Conservation (phyloP, 1,139 yeast genomes). For the Taphrina deformans region DNA sequence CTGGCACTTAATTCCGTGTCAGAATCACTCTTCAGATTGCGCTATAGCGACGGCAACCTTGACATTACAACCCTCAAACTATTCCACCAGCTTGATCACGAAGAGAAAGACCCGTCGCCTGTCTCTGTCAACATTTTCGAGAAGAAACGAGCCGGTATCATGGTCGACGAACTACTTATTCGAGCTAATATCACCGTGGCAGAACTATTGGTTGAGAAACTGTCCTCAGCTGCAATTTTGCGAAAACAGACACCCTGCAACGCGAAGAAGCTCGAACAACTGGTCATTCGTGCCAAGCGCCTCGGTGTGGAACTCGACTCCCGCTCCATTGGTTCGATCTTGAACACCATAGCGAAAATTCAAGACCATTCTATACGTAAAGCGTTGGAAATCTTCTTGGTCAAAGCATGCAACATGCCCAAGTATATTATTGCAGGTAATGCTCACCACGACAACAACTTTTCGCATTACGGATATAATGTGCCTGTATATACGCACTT, state of each 20-base stretch:
- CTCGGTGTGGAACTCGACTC: conserved; percentile 67
- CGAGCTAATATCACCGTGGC: conserved; percentile 87
- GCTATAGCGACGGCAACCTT: conserved; percentile 26
- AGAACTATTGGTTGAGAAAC: conserved; percentile 67
- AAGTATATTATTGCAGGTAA: conserved; percentile 87
- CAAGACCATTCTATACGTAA: conserved; percentile 64
- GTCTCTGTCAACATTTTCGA: conserved; percentile 71
- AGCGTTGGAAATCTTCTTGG: conserved; percentile 75
- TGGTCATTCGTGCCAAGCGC: conserved; percentile 66
- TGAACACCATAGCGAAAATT: conserved; percentile 66
- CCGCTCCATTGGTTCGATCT: conserved; percentile 68
- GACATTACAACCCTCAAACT: conserved; percentile 52
- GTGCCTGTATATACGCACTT: conserved; percentile 88
- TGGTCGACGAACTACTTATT: conserved; percentile 73
- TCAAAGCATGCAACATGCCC: conserved; percentile 81
- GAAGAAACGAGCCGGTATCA: conserved; percentile 57
- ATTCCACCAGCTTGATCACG: conserved; percentile 82
- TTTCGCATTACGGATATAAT: conserved; percentile 74
- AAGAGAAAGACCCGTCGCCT: conserved; percentile 55
- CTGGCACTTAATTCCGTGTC: conserved; percentile 29
- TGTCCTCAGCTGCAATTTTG: conserved; percentile 78
- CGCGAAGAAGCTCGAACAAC: conserved; percentile 74
- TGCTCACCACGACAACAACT: conserved; percentile 71
- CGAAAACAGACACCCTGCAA: conserved; percentile 89
- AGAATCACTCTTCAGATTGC: conserved; percentile 36